Evolutionary conservation across 306 rosid genomes (phyloP).

Genomic region (Cicer pinnatifidum): DNA sequence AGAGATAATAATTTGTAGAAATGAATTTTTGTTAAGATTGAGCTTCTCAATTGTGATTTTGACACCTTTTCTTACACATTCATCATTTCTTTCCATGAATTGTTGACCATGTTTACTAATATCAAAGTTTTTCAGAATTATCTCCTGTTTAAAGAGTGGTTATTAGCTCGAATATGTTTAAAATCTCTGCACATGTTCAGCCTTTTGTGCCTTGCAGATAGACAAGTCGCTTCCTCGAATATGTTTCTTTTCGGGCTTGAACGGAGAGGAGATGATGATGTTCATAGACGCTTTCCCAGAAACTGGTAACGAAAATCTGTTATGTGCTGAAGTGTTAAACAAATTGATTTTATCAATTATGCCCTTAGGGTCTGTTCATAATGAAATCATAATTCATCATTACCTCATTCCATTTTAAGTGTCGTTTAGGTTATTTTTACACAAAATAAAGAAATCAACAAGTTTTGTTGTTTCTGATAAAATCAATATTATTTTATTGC

Average conservation of each 20-base stretch:
- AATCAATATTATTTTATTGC: too few species aligned
- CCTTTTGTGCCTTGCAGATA: constrained; percentile 57
- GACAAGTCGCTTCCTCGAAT: constrained; percentile 82
- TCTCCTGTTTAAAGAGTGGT: background rate
- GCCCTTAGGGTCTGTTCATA: background rate
- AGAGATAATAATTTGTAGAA: constrained; percentile 24
- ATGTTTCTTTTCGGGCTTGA: constrained; percentile 91
- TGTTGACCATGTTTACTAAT: background rate
- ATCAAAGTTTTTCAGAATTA: background rate
- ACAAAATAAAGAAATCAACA: too few species aligned
- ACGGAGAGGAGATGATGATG: constrained; percentile 97
- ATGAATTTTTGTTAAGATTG: background rate
- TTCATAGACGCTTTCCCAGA: constrained; percentile 90
- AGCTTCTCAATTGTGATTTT: constrained; percentile 21
- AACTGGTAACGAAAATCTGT: constrained; percentile 55
- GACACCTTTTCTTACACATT: background rate
- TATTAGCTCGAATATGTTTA: background rate
- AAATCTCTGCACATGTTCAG: constrained; percentile 22
- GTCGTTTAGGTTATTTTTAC: too few species aligned
- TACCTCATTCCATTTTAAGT: too few species aligned
- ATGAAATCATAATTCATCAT: background rate
- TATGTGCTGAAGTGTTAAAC: background rate
- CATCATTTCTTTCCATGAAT: constrained; percentile 12
- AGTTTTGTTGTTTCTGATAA: too few species aligned
- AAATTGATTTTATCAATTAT: background rate